Base-by-base conservation (phyloP, 139 green algal species). In the Coccomyxa sp. region DNA sequence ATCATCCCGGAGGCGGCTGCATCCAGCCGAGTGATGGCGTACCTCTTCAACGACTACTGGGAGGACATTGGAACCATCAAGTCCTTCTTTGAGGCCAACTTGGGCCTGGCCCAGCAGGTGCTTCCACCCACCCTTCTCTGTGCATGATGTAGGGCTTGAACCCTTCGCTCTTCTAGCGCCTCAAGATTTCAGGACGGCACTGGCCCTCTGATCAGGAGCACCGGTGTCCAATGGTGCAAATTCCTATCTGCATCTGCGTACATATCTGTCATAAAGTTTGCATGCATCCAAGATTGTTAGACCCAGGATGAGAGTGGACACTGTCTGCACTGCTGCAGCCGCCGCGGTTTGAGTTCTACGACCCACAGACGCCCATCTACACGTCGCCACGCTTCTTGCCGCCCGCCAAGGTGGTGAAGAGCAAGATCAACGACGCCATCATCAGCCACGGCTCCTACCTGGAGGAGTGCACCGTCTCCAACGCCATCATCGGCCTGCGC, bases 21-120 rank as follows among this genome's bases (percentile, higher is more conserved):
- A 67, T 28, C 91, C 86, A 86, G 85, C 84, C 92, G 95, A 59
- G 94, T 96, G 57, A 79, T 89, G 84, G 96, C 96, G 17, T 99
- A 98, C 94, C 93, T 98, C 58, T 99, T 99, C 93, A 95, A 98
- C 82, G 97, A 93, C 85, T 99, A 99, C 94, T 99, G 97, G 97
- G 94, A 98, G 89, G 95, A 98, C 91, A 99, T 99, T 82, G 97
- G 97, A 58, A 99, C 97, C 83, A 99, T 99, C 86, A 95, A 97
- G 89, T 95, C 88, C 67, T 99, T 99, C 93, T 99, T 98, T 85
- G 95, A 99, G 32, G 96, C 97, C 85, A 99, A 99, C 93, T 90
- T 99, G 38, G 95, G 94, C 58, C 94, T 99, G 25, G 94, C 95
- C 15, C 84, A 92, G 67, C 87, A 93, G 75, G 87, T 91, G 68